phyloP scores from a whole-genome alignment of 176 grass and related monocot species.

The Avena insularis region DNA sequence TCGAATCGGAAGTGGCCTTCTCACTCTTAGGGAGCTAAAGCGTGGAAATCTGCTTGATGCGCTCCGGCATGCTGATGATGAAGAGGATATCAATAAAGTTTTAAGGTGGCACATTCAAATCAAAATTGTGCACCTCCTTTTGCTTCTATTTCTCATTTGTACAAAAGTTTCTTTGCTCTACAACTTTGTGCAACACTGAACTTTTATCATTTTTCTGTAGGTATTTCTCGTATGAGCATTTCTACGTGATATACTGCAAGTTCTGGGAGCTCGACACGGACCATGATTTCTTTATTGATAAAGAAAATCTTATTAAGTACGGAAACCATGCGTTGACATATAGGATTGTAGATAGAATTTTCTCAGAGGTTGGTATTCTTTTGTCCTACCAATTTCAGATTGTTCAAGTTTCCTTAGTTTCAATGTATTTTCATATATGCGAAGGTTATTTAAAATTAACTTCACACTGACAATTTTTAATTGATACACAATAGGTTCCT shows the following conservation, averaged over 20 bases:
- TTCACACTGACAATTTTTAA: constrained; percentile 7
- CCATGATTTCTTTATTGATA: constrained; percentile 95
- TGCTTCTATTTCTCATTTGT: background rate
- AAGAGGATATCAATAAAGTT: constrained; percentile 99
- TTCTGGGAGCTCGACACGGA: constrained; percentile 99
- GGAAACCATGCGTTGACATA: constrained; percentile 97
- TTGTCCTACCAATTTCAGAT: constrained; percentile 20
- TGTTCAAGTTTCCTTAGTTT: constrained; percentile 22
- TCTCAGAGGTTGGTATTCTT: constrained; percentile 77
- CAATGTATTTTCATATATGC: background rate
- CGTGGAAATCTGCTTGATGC: constrained; percentile 89
- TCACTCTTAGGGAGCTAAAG: constrained; percentile 88
- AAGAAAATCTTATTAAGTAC: constrained; percentile 97
- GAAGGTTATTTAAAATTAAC: background rate
- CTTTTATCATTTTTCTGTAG: constrained; percentile 46
- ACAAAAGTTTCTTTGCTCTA: constrained; percentile 9
- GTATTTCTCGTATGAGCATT: constrained; percentile 98
- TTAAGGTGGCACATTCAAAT: constrained; percentile 61
- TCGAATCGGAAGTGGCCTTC: constrained; percentile 82
- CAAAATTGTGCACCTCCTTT: constrained; percentile 1
- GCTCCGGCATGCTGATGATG: constrained; percentile 86
- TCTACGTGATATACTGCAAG: constrained; percentile 98
- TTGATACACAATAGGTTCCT: constrained; percentile 62
- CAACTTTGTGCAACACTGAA: constrained; percentile 1
- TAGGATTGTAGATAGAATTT: constrained; percentile 99